These are phyloP conservation scores for Alternaria panax DNA, from an alignment of 2,329 filamentous ascomycete genomes.

Conservation along the genomic window DNA sequence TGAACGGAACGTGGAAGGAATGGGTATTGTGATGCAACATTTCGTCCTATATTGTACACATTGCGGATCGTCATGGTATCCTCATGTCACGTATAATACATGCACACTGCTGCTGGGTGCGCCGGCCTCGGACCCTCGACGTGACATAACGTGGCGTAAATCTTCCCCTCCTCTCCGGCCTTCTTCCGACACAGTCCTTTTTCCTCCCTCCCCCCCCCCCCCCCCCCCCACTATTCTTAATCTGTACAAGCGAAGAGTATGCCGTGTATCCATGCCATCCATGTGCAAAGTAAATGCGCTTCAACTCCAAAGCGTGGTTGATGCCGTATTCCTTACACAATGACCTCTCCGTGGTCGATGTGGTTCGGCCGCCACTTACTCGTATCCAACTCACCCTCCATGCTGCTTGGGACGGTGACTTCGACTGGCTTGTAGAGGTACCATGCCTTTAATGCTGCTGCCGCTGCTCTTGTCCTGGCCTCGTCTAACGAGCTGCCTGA, in stretches of 20 bases:
- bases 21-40: slow-evolving; percentile 16
- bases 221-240: slow-evolving; percentile 1
- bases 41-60: slow-evolving; percentile 21
- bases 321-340: slow-evolving; percentile 47
- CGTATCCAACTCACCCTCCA: slow-evolving; percentile 44
- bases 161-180: slow-evolving; percentile 4
- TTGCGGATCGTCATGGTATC: slow-evolving; percentile 17
- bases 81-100: slow-evolving; percentile 32
- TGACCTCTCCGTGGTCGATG: slow-evolving; percentile 65
- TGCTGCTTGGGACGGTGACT: slow-evolving; percentile 61
- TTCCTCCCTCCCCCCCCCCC: background rate
- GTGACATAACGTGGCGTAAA: slow-evolving; percentile 1
- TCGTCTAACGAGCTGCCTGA: slow-evolving; percentile 78
- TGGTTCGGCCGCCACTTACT: slow-evolving; percentile 62
- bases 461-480: slow-evolving; percentile 79
- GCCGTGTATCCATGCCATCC: slow-evolving; percentile 16
- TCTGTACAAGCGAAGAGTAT: slow-evolving; percentile 29
- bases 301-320: slow-evolving; percentile 30
- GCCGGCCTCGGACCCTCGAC: background rate
- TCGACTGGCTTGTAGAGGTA: slow-evolving; percentile 86
- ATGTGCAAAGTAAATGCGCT: slow-evolving; percentile 12
- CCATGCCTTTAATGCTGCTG: slow-evolving; percentile 89
- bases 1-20: background rate
- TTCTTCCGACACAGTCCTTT: background rate
- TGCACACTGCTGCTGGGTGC: slow-evolving; percentile 10